phyloP scores from a whole-genome alignment of 139 green algal genomes.

The Chlamydomonas applanata region DNA sequence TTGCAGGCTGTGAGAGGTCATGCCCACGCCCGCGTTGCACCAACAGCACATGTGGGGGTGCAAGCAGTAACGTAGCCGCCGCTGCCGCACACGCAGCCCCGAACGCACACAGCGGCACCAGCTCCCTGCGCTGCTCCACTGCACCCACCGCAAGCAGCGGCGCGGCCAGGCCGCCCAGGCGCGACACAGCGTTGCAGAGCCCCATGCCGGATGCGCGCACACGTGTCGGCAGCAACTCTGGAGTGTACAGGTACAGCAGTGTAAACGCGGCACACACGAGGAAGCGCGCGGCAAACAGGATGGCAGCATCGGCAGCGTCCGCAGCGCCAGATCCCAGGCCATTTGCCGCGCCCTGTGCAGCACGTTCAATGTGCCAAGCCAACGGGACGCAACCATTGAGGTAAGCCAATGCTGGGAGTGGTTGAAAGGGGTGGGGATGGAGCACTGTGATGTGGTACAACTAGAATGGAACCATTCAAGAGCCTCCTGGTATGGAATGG shows the following conservation, averaged over 20 bases:
- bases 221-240: background rate
- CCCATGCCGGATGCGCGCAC: constrained; percentile 5
- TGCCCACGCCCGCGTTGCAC: too few species aligned
- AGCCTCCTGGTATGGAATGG: too few species aligned
- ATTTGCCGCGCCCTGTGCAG: background rate
- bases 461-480: too few species aligned
- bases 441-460: too few species aligned
- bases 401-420: too few species aligned
- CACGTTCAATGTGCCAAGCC: too few species aligned
- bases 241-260: constrained; percentile 11
- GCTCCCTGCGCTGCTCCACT: background rate
- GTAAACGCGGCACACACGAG: background rate
- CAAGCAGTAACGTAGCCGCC: background rate
- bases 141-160: background rate
- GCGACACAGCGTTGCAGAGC: constrained; percentile 3
- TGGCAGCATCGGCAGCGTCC: background rate
- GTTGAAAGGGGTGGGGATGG: too few species aligned
- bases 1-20: too few species aligned
- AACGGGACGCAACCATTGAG: too few species aligned
- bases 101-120: constrained; percentile 2
- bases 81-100: background rate
- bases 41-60: too few species aligned
- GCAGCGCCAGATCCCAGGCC: background rate
- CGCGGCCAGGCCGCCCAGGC: constrained; percentile 2
- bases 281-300: constrained; percentile 2